phyloP scores from a whole-genome alignment of 2,329 filamentous ascomycete genomes.

The Dactylella cylindrospora region DNA sequence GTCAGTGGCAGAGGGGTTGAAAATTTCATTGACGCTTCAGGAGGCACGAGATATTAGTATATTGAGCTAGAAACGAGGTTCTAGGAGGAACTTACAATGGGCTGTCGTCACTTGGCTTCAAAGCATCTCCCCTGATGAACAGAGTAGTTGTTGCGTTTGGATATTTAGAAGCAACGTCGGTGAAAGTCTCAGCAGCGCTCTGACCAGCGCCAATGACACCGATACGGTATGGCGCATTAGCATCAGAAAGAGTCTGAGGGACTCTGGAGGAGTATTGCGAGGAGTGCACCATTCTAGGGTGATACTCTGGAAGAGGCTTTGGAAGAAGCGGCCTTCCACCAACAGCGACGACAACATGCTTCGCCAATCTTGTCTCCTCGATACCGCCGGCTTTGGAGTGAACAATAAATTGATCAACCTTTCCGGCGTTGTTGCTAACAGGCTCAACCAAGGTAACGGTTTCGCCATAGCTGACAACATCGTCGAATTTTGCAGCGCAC shows the following conservation, averaged over 20 bases:
- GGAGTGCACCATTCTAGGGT: conserved; percentile 74
- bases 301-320: conserved; percentile 63
- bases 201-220: conserved; percentile 88
- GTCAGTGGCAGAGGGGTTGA: conserved; percentile 84
- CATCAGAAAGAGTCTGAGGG: conserved; percentile 52
- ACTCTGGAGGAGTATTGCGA: conserved; percentile 70
- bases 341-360: conserved; percentile 64
- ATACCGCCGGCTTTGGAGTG: conserved; percentile 49
- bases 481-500: conserved; percentile 78
- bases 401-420: conserved; percentile 50
- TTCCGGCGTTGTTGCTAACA: conserved; percentile 54
- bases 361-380: conserved; percentile 54
- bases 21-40: conserved; percentile 85
- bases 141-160: conserved; percentile 76
- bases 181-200: conserved; percentile 92
- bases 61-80: conserved; percentile 1
- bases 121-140: conserved; percentile 77
- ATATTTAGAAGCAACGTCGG: conserved; percentile 78
- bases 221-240: conserved; percentile 63
- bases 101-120: conserved; percentile 90
- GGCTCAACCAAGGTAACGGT: conserved; percentile 74
- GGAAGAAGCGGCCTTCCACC: conserved; percentile 72
- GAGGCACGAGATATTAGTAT: neutral
- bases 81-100: conserved; percentile 71
- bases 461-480: conserved; percentile 72